Conservation (phyloP, 148 eudicot species). For the Spergularia bocconei region DNA sequence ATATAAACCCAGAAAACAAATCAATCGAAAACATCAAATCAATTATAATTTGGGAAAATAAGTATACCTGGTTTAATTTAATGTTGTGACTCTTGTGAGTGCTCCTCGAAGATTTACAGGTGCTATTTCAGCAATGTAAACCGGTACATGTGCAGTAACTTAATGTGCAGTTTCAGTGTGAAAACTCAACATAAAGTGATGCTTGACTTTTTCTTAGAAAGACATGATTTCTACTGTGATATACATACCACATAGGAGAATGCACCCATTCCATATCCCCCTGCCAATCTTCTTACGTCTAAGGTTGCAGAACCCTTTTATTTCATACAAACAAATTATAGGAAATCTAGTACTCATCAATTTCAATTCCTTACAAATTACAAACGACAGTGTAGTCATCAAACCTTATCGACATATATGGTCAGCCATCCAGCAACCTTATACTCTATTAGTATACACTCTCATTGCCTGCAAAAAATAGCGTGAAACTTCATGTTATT, state of each 20-base stretch:
- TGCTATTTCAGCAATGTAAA: slow-evolving; percentile 90
- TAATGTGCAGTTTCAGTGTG: neutral
- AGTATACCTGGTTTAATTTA: slow-evolving; percentile 77
- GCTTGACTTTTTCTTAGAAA: neutral
- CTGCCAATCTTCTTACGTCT: slow-evolving; percentile 82
- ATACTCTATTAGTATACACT: slow-evolving; percentile 54
- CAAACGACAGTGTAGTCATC: neutral
- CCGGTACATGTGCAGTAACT: slow-evolving; percentile 59
- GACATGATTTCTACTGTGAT: neutral
- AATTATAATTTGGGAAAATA: too few species aligned
- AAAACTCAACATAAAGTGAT: neutral
- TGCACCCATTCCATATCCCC: slow-evolving; percentile 98
- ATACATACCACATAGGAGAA: slow-evolving; percentile 81
- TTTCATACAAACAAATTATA: neutral
- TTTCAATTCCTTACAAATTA: neutral
- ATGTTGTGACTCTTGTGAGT: too few species aligned
- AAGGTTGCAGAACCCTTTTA: slow-evolving; percentile 53
- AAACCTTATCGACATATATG: slow-evolving; percentile 80
- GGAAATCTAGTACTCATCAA: neutral
- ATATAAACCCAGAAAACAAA: too few species aligned
- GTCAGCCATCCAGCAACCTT: slow-evolving; percentile 88
- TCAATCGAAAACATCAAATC: too few species aligned
- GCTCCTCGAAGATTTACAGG: slow-evolving; percentile 89
- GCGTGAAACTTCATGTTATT: neutral
- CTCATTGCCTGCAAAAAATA: slow-evolving; percentile 69